Percentiles rank a stretch among this genome's conserved stretches.
These are phyloP conservation scores for Triticum monococcum DNA, from an alignment of 176 grass and related monocot species.

Conservation along the genomic window DNA sequence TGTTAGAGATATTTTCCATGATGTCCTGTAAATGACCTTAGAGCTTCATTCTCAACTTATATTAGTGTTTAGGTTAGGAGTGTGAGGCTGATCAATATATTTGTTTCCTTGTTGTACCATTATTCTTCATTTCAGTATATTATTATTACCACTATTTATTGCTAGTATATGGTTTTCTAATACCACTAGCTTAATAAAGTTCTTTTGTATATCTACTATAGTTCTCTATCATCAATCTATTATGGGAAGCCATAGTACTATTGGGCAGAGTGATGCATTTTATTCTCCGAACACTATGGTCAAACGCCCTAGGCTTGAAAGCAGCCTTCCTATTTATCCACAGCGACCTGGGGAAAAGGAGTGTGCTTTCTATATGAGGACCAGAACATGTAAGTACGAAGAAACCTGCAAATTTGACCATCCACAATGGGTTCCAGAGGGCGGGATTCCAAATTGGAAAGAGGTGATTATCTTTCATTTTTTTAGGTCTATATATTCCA, in stretches of 20 bases:
- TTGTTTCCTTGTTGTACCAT: slow-evolving; percentile 11
- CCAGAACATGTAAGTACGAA: slow-evolving; percentile 82
- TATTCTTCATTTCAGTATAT: slow-evolving; percentile 32
- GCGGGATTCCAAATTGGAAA: slow-evolving; percentile 94
- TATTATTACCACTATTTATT: slow-evolving; percentile 34
- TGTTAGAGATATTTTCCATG: neutral
- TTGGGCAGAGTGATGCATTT: slow-evolving; percentile 68
- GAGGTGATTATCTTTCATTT: slow-evolving; percentile 80
- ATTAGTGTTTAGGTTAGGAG: slow-evolving; percentile 9
- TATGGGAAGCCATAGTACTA: slow-evolving; percentile 74
- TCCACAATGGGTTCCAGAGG: slow-evolving; percentile 93
- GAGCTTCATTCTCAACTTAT: neutral
- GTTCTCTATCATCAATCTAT: slow-evolving; percentile 78
- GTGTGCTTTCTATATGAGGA: slow-evolving; percentile 98
- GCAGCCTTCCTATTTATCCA: slow-evolving; percentile 86
- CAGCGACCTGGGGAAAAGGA: slow-evolving; percentile 74
- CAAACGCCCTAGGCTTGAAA: slow-evolving; percentile 92
- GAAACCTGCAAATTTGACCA: slow-evolving; percentile 88
- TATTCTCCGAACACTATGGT: slow-evolving; percentile 84
- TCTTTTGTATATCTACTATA: slow-evolving; percentile 84
- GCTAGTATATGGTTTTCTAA: slow-evolving; percentile 48
- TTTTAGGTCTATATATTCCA: slow-evolving; percentile 32
- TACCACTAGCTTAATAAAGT: slow-evolving; percentile 71
- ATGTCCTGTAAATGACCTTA: neutral
- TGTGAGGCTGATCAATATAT: neutral